Conservation (phyloP, 768 basidiomycete species). For the Pulveroboletus frians region DNA sequence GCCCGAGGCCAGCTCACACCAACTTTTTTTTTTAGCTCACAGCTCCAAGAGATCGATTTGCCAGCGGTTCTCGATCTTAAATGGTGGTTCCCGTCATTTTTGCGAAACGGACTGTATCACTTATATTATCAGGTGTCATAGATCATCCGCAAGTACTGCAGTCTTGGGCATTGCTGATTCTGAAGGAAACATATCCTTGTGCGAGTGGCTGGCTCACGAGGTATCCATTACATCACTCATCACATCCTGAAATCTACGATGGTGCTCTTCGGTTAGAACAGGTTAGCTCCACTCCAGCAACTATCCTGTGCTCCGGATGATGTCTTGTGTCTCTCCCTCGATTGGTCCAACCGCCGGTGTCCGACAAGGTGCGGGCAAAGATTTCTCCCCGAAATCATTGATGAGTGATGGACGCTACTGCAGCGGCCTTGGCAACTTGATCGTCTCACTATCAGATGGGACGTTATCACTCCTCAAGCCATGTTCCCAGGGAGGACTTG, state of each 20-base stretch:
- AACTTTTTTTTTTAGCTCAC: constrained; percentile 34
- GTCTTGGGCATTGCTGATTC: constrained; percentile 78
- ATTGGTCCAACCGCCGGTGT: constrained; percentile 77
- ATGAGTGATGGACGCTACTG: neutral
- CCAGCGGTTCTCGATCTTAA: constrained; percentile 92
- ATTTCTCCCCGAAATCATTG: constrained; percentile 1
- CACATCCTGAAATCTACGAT: neutral
- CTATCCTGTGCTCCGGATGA: constrained; percentile 49
- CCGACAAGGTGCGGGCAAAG: constrained; percentile 39
- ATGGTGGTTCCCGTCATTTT: constrained; percentile 52
- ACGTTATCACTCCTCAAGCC: constrained; percentile 56
- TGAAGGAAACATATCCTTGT: constrained; percentile 69
- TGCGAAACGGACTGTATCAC: neutral
- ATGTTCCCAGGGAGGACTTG: constrained; percentile 40
- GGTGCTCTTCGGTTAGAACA: constrained; percentile 30
- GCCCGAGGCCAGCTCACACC: neutral
- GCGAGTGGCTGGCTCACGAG: constrained; percentile 48
- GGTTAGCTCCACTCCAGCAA: constrained; percentile 36
- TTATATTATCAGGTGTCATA: constrained; percentile 51
- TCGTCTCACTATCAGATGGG: constrained; percentile 83
- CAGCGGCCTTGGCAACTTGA: constrained; percentile 53
- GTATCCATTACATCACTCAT: constrained; percentile 28
- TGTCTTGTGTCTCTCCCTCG: constrained; percentile 81
- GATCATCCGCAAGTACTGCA: constrained; percentile 36
- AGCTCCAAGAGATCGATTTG: constrained; percentile 63